A percentile compares a stretch with the other conserved stretches of the same genome.
Conservation (phyloP, 2,329 filamentous ascomycete genomes). For the Hortaea sp. region DNA sequence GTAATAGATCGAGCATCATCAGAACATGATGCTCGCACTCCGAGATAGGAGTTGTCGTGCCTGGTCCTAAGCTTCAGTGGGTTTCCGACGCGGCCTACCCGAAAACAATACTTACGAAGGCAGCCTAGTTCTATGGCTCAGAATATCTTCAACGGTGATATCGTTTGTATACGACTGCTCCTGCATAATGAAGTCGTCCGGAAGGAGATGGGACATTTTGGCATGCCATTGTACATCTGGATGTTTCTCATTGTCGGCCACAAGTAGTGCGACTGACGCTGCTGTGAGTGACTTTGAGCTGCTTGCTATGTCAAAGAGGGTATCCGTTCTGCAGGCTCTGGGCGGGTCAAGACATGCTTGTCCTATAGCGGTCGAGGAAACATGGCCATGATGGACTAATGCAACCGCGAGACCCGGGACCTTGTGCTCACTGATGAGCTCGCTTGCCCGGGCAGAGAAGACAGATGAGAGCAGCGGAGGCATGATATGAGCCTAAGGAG, state of each 20-base stretch:
- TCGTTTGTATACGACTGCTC: constrained; percentile 38
- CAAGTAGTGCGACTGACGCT: constrained; percentile 41
- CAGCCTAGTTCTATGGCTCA: constrained; percentile 44
- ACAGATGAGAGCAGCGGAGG: not conserved
- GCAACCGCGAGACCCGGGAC: not conserved
- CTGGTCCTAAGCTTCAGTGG: constrained; percentile 10
- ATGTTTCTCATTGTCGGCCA: constrained; percentile 33
- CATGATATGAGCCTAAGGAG: not conserved
- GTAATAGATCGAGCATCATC: constrained; percentile 29
- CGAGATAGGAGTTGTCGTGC: constrained; percentile 25
- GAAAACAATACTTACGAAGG: constrained; percentile 18
- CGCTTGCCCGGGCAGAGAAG: not conserved
- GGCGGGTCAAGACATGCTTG: constrained; percentile 26
- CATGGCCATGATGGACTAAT: not conserved
- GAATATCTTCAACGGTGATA: constrained; percentile 45
- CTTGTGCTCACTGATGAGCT: not conserved
- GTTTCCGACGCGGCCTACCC: too few relatives aligned
- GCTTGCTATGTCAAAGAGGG: constrained; percentile 46
- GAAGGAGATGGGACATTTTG: constrained; percentile 37
- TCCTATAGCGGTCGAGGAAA: constrained; percentile 20
- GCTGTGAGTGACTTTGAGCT: constrained; percentile 48
- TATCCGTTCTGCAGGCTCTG: constrained; percentile 34
- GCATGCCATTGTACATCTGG: constrained; percentile 38
- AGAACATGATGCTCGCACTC: constrained; percentile 20
- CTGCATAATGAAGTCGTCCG: constrained; percentile 43